Percentiles rank a stretch among this genome's conserved stretches.
These are phyloP conservation scores for Neurospora sp. DNA, from an alignment of 495 filamentous ascomycete genomes.

Conservation along the genomic window DNA sequence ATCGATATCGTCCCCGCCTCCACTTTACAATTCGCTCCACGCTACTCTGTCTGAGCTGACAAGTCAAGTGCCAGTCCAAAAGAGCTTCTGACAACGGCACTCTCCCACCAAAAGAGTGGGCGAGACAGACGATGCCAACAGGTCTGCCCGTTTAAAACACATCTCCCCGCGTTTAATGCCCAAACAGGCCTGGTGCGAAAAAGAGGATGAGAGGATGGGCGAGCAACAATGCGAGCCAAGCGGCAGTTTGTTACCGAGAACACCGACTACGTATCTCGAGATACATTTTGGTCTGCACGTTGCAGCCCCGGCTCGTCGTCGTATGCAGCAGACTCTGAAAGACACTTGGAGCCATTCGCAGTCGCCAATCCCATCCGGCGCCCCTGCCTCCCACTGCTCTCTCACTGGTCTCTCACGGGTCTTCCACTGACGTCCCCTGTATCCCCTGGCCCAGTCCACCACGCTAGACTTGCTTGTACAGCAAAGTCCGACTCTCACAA, in stretches of 20 bases:
- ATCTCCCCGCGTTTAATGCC: slow-evolving; percentile 30
- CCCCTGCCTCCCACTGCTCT: not conserved
- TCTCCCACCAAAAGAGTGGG: not conserved
- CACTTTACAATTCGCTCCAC: not conserved
- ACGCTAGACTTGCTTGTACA: not conserved
- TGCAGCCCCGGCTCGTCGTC: slow-evolving; percentile 7
- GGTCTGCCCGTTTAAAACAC: not conserved
- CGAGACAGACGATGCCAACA: not conserved
- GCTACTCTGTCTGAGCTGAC: not conserved
- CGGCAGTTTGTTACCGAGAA: not conserved
- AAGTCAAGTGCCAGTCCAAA: not conserved
- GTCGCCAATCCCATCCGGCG: slow-evolving; percentile 11
- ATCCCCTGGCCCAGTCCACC: not conserved
- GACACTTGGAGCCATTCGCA: slow-evolving; percentile 6
- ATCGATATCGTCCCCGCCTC: not conserved
- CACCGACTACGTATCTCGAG: not conserved
- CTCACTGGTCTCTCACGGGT: not conserved
- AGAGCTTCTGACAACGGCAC: not conserved
- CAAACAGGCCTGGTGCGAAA: slow-evolving; percentile 11
- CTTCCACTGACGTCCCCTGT: not conserved
- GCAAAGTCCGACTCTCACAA: not conserved
- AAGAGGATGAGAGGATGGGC: not conserved
- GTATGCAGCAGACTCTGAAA: slow-evolving; percentile 6
- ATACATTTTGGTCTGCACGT: slow-evolving; percentile 7
- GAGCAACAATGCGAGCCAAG: not conserved